These are phyloP conservation scores for Dicorynia guianensis DNA, from an alignment of 306 rosid species.

Conservation along the genomic window DNA sequence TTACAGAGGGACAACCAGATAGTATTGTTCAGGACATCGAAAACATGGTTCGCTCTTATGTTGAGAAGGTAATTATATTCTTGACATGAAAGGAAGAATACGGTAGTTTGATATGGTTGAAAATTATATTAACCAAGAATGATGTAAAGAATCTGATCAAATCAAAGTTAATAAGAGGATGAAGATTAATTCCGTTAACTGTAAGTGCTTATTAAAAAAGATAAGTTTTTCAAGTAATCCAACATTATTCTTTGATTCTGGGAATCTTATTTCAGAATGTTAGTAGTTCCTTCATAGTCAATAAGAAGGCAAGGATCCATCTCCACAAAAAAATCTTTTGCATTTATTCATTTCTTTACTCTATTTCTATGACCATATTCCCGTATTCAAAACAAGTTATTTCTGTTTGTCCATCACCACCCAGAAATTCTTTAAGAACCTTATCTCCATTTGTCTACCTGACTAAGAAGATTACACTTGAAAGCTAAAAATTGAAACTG, in stretches of 20 bases:
- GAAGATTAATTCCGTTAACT: conserved; percentile 5
- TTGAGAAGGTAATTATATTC: conserved; percentile 70
- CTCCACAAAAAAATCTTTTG: not conserved
- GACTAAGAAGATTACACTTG: not conserved
- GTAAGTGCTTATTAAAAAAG: not conserved
- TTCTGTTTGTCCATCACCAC: conserved; percentile 15
- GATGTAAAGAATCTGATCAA: not conserved
- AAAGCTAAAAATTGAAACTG: not conserved
- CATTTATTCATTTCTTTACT: not conserved
- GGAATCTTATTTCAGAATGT: conserved; percentile 15
- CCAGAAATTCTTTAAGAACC: not conserved
- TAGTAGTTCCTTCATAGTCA: conserved; percentile 5
- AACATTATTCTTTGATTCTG: not conserved
- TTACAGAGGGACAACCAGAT: conserved; percentile 82
- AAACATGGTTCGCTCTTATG: conserved; percentile 84
- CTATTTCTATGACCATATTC: not conserved
- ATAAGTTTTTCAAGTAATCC: not conserved
- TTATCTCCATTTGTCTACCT: not conserved
- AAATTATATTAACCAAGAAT: not conserved
- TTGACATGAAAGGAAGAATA: not conserved
- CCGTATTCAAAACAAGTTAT: not conserved
- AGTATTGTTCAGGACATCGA: conserved; percentile 83
- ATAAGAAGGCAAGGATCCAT: not conserved
- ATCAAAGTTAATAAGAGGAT: not conserved
- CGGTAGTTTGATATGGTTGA: not conserved